Evolutionary conservation across 176 grass and related monocot genomes (phyloP).

Genomic region (Oryza coarctata): DNA sequence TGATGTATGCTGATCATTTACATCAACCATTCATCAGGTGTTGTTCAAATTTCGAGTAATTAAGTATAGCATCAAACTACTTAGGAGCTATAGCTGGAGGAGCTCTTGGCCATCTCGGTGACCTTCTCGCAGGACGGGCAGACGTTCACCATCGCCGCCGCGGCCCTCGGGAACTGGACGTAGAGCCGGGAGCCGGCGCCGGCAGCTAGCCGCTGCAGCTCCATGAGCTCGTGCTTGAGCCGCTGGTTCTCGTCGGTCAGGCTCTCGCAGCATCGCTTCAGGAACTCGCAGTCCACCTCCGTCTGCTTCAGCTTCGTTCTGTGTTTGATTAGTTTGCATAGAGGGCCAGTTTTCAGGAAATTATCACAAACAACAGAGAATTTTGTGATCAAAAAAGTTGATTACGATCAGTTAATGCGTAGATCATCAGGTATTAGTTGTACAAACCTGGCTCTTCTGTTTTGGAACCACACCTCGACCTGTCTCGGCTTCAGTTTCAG

Average conservation of each 20-base stretch:
- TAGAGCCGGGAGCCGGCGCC: not conserved
- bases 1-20: no score
- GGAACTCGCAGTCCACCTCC: slow-evolving; percentile 60
- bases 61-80: not conserved
- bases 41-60: not conserved
- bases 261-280: slow-evolving; percentile 63
- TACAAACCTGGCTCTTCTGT: slow-evolving; percentile 76
- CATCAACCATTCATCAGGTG: not conserved
- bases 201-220: slow-evolving; percentile 35
- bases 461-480: slow-evolving; percentile 95
- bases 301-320: slow-evolving; percentile 80
- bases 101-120: slow-evolving; percentile 34
- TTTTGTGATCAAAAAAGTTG: no score
- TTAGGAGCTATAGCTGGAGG: slow-evolving; percentile 38
- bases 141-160: slow-evolving; percentile 12
- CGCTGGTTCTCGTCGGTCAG: slow-evolving; percentile 65
- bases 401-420: no score
- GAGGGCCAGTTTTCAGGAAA: not conserved
- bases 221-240: slow-evolving; percentile 56
- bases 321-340: not conserved
- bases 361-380: not conserved
- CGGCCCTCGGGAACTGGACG: slow-evolving; percentile 24
- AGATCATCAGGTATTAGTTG: no score
- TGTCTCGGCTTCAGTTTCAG: slow-evolving; percentile 68
- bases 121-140: slow-evolving; percentile 63